Percentiles rank a stretch among this genome's conserved stretches.
phyloP scores from a whole-genome alignment of 1,139 yeast species.

The Suhomyces guaymorum region DNA sequence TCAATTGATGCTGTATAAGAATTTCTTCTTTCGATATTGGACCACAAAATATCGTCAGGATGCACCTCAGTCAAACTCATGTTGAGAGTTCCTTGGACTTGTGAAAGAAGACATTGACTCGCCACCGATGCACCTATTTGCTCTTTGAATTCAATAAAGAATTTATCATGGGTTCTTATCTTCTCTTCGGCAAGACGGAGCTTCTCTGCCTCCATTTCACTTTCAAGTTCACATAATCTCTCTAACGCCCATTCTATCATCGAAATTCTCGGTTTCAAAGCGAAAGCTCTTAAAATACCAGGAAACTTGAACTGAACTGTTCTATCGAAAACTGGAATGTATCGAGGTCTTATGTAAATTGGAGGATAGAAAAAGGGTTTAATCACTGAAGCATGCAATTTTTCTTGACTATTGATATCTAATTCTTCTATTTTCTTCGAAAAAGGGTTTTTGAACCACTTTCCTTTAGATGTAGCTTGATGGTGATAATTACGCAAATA shows the following conservation, averaged over 20 bases:
- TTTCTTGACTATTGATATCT: background rate
- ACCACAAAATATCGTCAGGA: constrained; percentile 64
- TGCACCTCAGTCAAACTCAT: constrained; percentile 50
- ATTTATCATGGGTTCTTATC: constrained; percentile 36
- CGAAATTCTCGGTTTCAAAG: constrained; percentile 23
- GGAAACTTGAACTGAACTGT: constrained; percentile 27
- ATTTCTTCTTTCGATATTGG: constrained; percentile 44
- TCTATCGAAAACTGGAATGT: constrained; percentile 31
- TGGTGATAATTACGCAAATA: no score
- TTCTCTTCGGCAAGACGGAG: constrained; percentile 18
- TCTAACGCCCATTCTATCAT: constrained; percentile 32
- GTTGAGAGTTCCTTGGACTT: constrained; percentile 43
- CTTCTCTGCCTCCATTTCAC: constrained; percentile 26
- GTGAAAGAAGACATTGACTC: constrained; percentile 52
- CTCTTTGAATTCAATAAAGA: constrained; percentile 54
- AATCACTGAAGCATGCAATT: no score
- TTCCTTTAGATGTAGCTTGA: constrained; percentile 18
- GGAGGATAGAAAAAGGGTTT: constrained; percentile 38
- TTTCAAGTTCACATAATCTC: constrained; percentile 21
- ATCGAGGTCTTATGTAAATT: constrained; percentile 21
- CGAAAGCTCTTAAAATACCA: constrained; percentile 31
- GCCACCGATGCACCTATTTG: constrained; percentile 53
- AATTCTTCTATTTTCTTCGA: background rate
- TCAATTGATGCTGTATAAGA: constrained; percentile 34
- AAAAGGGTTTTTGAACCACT: constrained; percentile 11